phyloP scores from a whole-genome alignment of 441 rosid genomes.

The Viola pubescens region DNA sequence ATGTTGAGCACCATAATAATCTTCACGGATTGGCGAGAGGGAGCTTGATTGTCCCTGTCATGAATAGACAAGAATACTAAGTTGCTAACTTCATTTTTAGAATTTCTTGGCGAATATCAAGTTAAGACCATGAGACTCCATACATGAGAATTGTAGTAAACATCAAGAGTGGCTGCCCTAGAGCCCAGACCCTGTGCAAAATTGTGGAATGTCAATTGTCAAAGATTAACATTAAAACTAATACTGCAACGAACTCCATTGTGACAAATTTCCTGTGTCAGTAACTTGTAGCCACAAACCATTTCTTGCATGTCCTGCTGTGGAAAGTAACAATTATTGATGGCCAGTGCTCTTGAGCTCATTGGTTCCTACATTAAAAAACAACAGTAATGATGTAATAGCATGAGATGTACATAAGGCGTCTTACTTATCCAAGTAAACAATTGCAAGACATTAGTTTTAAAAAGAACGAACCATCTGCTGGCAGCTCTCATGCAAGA shows the following conservation, averaged over 20 bases:
- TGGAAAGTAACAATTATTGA: slow-evolving; percentile 35
- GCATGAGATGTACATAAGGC: neutral
- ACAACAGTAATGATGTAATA: neutral
- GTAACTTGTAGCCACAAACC: slow-evolving; percentile 11
- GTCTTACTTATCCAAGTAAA: neutral
- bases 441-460: slow-evolving; percentile 1
- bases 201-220: neutral
- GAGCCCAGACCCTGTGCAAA: slow-evolving; percentile 33
- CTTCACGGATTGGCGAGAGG: slow-evolving; percentile 23
- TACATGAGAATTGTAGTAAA: slow-evolving; percentile 36
- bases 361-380: slow-evolving; percentile 27
- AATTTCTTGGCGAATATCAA: neutral
- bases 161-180: slow-evolving; percentile 33
- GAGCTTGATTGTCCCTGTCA: slow-evolving; percentile 29
- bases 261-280: slow-evolving; percentile 2
- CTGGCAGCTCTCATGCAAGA: slow-evolving; percentile 32
- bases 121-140: slow-evolving; percentile 6
- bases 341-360: slow-evolving; percentile 32
- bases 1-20: slow-evolving; percentile 31
- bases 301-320: slow-evolving; percentile 32
- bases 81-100: neutral
- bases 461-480: slow-evolving; percentile 27
- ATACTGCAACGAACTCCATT: neutral
- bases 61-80: neutral
- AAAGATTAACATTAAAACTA: neutral